Conservation (phyloP, 2,329 filamentous ascomycete genomes). For the Cordyceps tenuipes region DNA sequence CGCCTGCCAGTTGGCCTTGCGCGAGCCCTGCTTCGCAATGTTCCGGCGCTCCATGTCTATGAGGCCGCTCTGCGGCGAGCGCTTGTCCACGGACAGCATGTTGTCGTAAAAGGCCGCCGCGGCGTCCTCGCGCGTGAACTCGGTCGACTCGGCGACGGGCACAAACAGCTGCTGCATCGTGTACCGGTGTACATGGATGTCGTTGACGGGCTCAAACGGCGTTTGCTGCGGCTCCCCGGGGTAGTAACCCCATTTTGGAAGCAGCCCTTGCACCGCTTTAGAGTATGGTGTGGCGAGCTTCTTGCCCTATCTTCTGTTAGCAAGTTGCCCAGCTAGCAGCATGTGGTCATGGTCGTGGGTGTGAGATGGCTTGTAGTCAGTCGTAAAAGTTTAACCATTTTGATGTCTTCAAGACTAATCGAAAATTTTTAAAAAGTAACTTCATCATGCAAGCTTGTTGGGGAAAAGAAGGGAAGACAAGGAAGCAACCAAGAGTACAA, state of each 20-base stretch:
- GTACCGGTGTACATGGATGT: constrained; percentile 52
- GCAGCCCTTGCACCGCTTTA: constrained; percentile 67
- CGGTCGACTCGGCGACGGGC: constrained; percentile 53
- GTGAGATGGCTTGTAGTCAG: constrained; percentile 17
- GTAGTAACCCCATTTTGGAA: constrained; percentile 59
- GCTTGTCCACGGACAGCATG: constrained; percentile 51
- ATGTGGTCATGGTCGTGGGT: not conserved
- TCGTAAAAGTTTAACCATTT: constrained; percentile 67
- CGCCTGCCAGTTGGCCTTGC: constrained; percentile 30
- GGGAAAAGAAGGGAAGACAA: constrained; percentile 14
- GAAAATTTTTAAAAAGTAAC: constrained; percentile 63
- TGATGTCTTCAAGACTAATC: constrained; percentile 99
- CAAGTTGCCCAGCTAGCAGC: constrained; percentile 11
- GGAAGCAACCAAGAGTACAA: not conserved
- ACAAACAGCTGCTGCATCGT: constrained; percentile 58
- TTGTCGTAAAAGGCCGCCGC: constrained; percentile 54
- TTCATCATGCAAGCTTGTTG: constrained; percentile 38
- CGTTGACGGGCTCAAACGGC: constrained; percentile 54
- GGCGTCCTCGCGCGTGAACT: constrained; percentile 57
- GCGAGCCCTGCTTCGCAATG: constrained; percentile 28
- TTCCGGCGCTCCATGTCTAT: constrained; percentile 41
- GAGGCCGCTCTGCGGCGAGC: constrained; percentile 55
- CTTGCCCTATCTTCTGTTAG: constrained; percentile 55
- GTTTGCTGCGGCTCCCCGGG: constrained; percentile 33
- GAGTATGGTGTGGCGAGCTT: constrained; percentile 68